Conservation (phyloP, 2,329 filamentous ascomycete species). For the Ceratocystis huliohia region DNA sequence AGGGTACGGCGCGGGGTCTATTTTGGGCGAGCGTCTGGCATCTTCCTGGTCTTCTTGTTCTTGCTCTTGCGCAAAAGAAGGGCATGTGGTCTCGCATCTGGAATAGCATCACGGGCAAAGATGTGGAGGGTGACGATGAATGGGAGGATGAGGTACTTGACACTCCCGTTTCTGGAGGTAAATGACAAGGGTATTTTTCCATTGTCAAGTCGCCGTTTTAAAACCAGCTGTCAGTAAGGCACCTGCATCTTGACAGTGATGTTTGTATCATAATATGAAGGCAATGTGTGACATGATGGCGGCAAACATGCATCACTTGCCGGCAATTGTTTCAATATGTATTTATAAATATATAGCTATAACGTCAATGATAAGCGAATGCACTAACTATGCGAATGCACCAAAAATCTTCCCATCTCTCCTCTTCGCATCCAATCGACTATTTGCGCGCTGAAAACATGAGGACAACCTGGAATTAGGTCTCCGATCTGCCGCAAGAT, state of each 20-base stretch:
- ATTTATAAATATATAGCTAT: not conserved
- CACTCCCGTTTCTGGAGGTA: not conserved
- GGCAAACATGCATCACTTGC: not conserved
- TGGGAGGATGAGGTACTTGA: conserved; percentile 45
- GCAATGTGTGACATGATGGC: not conserved
- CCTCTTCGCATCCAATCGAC: too few species aligned
- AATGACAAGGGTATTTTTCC: not conserved
- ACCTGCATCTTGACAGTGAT: not conserved
- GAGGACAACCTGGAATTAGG: too few species aligned
- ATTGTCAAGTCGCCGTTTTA: not conserved
- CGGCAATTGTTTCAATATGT: not conserved
- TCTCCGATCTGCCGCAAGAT: too few species aligned
- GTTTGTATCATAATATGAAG: not conserved
- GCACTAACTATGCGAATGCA: too few species aligned
- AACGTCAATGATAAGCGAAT: too few species aligned
- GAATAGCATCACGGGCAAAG: conserved; percentile 49
- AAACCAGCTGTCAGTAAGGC: not conserved
- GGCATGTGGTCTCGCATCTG: conserved; percentile 79
- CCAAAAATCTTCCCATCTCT: too few species aligned
- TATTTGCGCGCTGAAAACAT: too few species aligned
- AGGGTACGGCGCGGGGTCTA: conserved; percentile 66
- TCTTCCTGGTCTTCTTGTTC: conserved; percentile 73
- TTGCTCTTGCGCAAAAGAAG: conserved; percentile 87
- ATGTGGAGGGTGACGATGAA: conserved; percentile 41
- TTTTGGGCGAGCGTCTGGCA: conserved; percentile 99